Evolutionary conservation across 352 stramenopile species (phyloP), one percentile per base, ranked within the genome.

Genomic region (Globisporangium splendens): DNA sequence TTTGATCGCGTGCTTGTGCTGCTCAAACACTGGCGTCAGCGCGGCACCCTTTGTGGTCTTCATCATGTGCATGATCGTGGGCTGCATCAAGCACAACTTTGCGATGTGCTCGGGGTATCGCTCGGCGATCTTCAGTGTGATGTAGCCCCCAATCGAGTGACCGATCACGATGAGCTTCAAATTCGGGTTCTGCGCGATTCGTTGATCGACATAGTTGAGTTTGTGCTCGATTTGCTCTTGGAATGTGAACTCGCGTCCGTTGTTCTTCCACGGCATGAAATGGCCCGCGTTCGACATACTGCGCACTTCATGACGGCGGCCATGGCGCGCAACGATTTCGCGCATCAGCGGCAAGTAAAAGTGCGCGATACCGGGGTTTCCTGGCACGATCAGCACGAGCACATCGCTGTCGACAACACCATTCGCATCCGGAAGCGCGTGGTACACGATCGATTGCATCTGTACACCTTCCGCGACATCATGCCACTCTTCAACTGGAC

Each of bases 261-360:
- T 72, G 68, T 88, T 88, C 50, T 79, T 83, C 69, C 70, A 83
- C 11, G 81, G 78, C 74, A 85, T 77, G 52, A 75, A 88, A 54
- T 91, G 82, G 31, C 79, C 72, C 2, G 79, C 59, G 13, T 91
- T 77, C 4, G 77, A 79, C 14, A 91, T 50, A 47, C 72, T 75
- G 24, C 80, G 77, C 31, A 91, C 68, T 69, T 91, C 82, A 38
- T 77, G 59, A 18, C 57, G 62, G 6, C 62, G 60, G 42, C 65
- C 70, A 22, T 76, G 63, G 15, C 57, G 67, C 24, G 59, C 50
- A 0, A 78, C 59, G 22, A 91, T 43, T 58, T 79, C 63, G 22
- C 78, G 75, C 82, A 89, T 84, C 18, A 89, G 65, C 42, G 82
- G 75, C 46, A 88, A 53, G 57, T 88, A 87, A 54, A 76, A 91